A percentile compares a stretch with the other conserved stretches of the same genome.
Evolutionary conservation across 108 stramenopile genomes (phyloP).

Genomic region (Fistulifera pelliculosa): DNA sequence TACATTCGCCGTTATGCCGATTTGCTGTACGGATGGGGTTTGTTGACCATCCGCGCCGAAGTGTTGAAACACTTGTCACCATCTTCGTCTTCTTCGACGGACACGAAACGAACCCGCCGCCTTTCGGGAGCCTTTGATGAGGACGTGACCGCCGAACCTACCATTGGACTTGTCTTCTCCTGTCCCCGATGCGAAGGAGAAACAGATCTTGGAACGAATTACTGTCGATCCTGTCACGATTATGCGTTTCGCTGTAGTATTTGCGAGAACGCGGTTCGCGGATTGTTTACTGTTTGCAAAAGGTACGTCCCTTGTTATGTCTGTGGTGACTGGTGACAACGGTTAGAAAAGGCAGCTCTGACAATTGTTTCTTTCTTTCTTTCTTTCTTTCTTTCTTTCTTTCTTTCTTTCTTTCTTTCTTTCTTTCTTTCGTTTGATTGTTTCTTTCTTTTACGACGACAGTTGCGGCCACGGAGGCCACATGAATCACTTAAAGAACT

Average conservation of each 20-base stretch:
- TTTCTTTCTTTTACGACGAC: background rate
- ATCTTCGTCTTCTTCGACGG: too few species aligned
- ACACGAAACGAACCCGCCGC: slow-evolving; percentile 3
- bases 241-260: slow-evolving; percentile 69
- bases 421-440: too few species aligned
- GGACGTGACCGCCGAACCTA: slow-evolving; percentile 9
- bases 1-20: slow-evolving; percentile 57
- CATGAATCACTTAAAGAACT: slow-evolving; percentile 51
- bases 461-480: slow-evolving; percentile 60
- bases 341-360: slow-evolving; percentile 9
- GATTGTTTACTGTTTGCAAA: slow-evolving; percentile 55
- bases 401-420: too few species aligned
- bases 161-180: slow-evolving; percentile 31
- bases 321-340: too few species aligned
- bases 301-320: slow-evolving; percentile 20
- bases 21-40: slow-evolving; percentile 63
- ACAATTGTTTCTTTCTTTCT: background rate
- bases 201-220: slow-evolving; percentile 25
- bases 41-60: slow-evolving; percentile 52
- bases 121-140: slow-evolving; percentile 11
- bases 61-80: slow-evolving; percentile 51
- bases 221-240: slow-evolving; percentile 43
- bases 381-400: background rate
- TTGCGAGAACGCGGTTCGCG: slow-evolving; percentile 64
- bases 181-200: slow-evolving; percentile 45